Evolutionary conservation across 768 basidiomycete genomes (phyloP).

Genomic region (Strobilomyces confusus): DNA sequence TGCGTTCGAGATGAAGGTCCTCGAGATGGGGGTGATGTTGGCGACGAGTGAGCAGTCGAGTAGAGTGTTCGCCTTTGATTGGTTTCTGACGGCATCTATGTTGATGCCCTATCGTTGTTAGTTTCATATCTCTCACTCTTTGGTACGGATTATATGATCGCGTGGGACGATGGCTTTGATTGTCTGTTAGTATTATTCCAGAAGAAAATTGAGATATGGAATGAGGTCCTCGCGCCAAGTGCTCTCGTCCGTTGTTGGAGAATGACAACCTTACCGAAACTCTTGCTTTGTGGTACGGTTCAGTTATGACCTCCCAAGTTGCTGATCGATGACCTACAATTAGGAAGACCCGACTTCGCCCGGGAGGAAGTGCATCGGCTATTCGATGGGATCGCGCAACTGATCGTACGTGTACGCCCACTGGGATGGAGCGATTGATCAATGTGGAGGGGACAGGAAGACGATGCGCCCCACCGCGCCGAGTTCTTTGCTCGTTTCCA

Average conservation of each 20-base stretch:
- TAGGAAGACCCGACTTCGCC: constrained; percentile 73
- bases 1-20: constrained; percentile 38
- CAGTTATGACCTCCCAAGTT: no score
- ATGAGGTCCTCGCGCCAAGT: neutral
- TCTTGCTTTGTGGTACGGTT: no score
- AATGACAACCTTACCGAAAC: constrained; percentile 17
- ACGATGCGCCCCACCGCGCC: constrained; percentile 38
- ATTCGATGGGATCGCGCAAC: constrained; percentile 63
- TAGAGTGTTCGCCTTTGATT: neutral
- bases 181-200: no score
- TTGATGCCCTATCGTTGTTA: no score
- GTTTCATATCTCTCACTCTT: no score
- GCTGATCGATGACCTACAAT: neutral
- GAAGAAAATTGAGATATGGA: no score
- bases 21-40: constrained; percentile 34
- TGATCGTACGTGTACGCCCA: constrained; percentile 53
- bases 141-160: no score
- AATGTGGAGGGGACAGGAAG: constrained; percentile 23
- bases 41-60: constrained; percentile 25
- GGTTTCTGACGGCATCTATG: neutral
- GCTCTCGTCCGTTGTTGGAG: neutral
- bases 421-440: neutral
- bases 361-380: constrained; percentile 63
- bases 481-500: constrained; percentile 44
- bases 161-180: no score